Evolutionary conservation across 208 protist genomes (phyloP), one percentile per base, ranked within the genome.

Genomic region (Trypanosoma mega): DNA sequence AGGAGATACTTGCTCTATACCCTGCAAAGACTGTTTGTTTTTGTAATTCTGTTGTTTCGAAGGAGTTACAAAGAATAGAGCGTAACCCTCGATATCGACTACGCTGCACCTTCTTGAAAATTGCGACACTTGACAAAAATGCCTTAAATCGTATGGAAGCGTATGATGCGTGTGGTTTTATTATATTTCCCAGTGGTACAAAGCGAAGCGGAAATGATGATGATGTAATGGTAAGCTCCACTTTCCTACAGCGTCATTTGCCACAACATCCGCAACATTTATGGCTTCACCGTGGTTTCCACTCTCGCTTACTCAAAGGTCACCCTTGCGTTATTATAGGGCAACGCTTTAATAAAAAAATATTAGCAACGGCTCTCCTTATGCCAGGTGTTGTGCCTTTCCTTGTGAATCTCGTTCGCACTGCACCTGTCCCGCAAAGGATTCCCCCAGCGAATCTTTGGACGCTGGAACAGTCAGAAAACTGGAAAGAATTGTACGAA

Each of bases 21-120:
- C 87, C 84, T 29, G 86, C 82, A 72, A 94, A 92, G 65, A 72
- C 78, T 1, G 84, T 94, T 7, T 91, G 83, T 64, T 94, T 94
- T 68, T 94, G 87, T 53, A 90, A 87, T 50, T 85, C 74, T 49
- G 65, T 62, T n/a, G 88, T 90, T 49, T 20, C 68, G 6, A 45
- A 57, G 21, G 84, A 94, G 37, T 83, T 94, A 4, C 23, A 77
- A 1, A 62, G 76, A 26, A 80, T 94, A 48, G 81, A 82, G 21
- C 71, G 84, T 5, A 73, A 94, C 66, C 84, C 87, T 16, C 81
- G 73, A 8, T 94, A 94, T 44, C 76, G 82, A 30, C 57, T 90
- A 54, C 87, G 87, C 26, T 76, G 80, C 57, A 87, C 59, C 2
- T 94, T 94, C 53, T 59, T 92, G 24, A 64, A 78, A 20, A 71